These are phyloP conservation scores for Fagopyrum esculentum DNA, from an alignment of 148 eudicot genomes.

Conservation along the genomic window DNA sequence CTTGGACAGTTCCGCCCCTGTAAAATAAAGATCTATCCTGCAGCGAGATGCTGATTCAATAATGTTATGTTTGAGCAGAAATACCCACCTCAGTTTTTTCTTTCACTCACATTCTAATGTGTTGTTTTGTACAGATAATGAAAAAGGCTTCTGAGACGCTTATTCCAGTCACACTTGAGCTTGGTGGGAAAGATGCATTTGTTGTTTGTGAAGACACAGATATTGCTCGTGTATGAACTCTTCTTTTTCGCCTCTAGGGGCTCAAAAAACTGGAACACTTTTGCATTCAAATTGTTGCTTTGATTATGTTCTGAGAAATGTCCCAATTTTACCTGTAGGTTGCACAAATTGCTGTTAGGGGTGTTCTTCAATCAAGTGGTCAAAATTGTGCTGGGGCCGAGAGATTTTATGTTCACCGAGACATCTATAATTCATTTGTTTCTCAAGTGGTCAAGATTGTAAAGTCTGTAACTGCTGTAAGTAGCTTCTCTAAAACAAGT, in stretches of 20 bases:
- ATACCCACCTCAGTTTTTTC: not conserved
- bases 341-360: constrained; percentile 96
- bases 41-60: not conserved
- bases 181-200: constrained; percentile 98
- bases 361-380: constrained; percentile 96
- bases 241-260: constrained; percentile 4
- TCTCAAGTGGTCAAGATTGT: constrained; percentile 89
- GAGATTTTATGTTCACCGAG: constrained; percentile 89
- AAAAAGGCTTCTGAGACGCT: constrained; percentile 85
- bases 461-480: constrained; percentile 89
- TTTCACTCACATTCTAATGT: not conserved
- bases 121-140: constrained; percentile 65
- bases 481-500: constrained; percentile 23
- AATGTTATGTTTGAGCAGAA: not conserved
- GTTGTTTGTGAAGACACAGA: constrained; percentile 97
- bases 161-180: constrained; percentile 97
- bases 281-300: constrained; percentile 2
- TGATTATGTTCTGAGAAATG: constrained; percentile 4
- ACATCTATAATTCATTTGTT: constrained; percentile 69
- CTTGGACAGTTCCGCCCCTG: not conserved
- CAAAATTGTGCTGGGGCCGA: constrained; percentile 99
- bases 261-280: not conserved
- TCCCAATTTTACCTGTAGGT: constrained; percentile 39
- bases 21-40: not conserved
- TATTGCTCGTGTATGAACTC: constrained; percentile 62